Evolutionary conservation across 495 filamentous ascomycete genomes (phyloP).

Genomic region (Elasticomyces elasticus): DNA sequence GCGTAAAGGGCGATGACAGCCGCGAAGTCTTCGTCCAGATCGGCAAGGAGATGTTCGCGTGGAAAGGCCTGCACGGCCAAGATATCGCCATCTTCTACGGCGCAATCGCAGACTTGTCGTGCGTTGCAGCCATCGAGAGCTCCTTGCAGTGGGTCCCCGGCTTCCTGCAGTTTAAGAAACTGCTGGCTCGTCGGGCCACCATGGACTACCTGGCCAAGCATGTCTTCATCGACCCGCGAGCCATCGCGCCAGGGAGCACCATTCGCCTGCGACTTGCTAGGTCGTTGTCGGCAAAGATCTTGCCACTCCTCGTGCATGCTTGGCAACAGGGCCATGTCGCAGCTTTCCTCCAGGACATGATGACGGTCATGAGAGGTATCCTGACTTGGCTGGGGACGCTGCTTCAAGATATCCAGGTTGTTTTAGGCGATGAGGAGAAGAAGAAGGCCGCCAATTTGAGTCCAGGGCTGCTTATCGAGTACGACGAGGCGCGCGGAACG

Average conservation of each 20-base stretch:
- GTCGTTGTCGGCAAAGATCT: not conserved
- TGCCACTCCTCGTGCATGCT: not conserved
- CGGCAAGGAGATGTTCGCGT: not conserved
- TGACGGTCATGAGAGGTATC: not conserved
- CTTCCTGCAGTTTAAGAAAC: not conserved
- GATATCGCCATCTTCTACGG: not conserved
- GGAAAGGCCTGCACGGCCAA: not conserved
- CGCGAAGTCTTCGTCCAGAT: not conserved
- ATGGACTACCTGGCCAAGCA: not conserved
- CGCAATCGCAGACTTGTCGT: not conserved
- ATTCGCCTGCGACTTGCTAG: not conserved
- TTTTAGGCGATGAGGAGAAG: not conserved
- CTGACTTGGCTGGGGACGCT: not conserved
- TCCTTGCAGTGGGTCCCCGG: not conserved
- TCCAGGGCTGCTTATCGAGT: not conserved
- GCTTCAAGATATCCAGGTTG: not conserved
- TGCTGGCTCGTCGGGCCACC: not conserved
- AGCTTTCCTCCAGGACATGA: not conserved
- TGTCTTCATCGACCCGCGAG: constrained; percentile 1
- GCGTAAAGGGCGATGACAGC: not conserved
- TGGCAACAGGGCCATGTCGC: not conserved
- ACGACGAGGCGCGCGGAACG: constrained; percentile 8
- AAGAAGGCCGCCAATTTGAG: not conserved
- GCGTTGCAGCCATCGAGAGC: not conserved
- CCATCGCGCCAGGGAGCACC: not conserved